Conservation (phyloP, 768 basidiomycete species). For the Termitomyces sp. region DNA sequence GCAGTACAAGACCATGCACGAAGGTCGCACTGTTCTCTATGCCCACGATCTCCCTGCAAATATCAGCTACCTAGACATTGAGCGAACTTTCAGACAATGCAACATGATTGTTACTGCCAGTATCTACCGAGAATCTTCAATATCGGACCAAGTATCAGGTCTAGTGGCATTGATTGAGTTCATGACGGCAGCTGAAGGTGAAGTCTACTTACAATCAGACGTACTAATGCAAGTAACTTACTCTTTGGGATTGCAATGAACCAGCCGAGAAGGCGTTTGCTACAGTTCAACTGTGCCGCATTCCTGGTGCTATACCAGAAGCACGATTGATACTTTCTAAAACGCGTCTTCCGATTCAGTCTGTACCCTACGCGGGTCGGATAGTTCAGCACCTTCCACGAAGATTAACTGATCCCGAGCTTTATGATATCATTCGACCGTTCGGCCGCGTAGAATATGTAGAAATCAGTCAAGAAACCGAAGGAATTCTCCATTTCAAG, state of each 20-base stretch:
- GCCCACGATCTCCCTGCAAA: background rate
- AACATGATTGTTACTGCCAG: background rate
- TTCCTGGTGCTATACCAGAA: background rate
- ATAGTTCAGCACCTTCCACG: background rate
- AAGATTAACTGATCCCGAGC: background rate
- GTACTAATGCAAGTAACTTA: background rate
- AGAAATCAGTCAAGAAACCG: background rate
- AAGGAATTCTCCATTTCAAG: constrained; percentile 1
- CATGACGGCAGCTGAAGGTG: background rate
- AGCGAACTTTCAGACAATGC: background rate
- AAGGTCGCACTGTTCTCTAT: background rate
- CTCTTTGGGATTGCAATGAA: background rate
- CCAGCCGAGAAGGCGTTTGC: background rate
- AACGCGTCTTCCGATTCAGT: background rate
- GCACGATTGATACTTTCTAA: background rate
- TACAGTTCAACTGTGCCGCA: background rate
- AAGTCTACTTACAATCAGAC: background rate
- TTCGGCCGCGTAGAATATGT: constrained; percentile 1
- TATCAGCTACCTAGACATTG: background rate
- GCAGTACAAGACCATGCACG: background rate
- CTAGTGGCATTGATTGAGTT: background rate
- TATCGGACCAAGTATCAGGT: background rate
- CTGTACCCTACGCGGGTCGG: background rate
- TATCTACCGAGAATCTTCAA: background rate
- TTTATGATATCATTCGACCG: background rate